phyloP scores from a whole-genome alignment of 805 yeast species.

The Monosporozyma siamensis region DNA sequence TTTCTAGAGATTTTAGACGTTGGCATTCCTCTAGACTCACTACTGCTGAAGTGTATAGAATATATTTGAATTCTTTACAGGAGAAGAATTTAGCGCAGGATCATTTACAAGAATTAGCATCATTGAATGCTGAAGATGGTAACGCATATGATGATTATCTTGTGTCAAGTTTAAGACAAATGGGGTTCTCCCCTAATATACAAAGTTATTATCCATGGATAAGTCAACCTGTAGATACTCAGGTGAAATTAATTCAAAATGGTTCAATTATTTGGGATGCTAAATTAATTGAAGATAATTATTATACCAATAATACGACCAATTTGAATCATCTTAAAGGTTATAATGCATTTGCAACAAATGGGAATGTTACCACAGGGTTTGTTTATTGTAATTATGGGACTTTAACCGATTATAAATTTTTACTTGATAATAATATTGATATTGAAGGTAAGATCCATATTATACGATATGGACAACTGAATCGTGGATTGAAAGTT shows the following conservation, averaged over 20 bases:
- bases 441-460: slow-evolving; percentile 48
- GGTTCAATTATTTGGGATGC: slow-evolving; percentile 38
- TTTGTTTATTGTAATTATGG: slow-evolving; percentile 59
- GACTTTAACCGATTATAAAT: slow-evolving; percentile 41
- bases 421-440: slow-evolving; percentile 33
- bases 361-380: slow-evolving; percentile 47
- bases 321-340: slow-evolving; percentile 38
- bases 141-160: slow-evolving; percentile 36
- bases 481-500: slow-evolving; percentile 48
- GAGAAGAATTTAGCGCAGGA: slow-evolving; percentile 28
- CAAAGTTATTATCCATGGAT: slow-evolving; percentile 52
- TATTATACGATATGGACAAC: slow-evolving; percentile 42
- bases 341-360: slow-evolving; percentile 56
- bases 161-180: slow-evolving; percentile 37
- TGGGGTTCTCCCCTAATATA: slow-evolving; percentile 41
- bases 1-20: slow-evolving; percentile 71
- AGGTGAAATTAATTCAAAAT: slow-evolving; percentile 28
- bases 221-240: slow-evolving; percentile 42
- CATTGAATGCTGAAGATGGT: slow-evolving; percentile 33
- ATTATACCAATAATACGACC: neutral
- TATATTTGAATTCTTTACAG: slow-evolving; percentile 38
- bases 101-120: slow-evolving; percentile 21
- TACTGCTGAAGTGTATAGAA: slow-evolving; percentile 57
- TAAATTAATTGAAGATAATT: slow-evolving; percentile 40
- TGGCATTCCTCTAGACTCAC: slow-evolving; percentile 60